Evolutionary conservation across 2,329 filamentous ascomycete species (phyloP).

Genomic region (Albifimbria verrucaria): DNA sequence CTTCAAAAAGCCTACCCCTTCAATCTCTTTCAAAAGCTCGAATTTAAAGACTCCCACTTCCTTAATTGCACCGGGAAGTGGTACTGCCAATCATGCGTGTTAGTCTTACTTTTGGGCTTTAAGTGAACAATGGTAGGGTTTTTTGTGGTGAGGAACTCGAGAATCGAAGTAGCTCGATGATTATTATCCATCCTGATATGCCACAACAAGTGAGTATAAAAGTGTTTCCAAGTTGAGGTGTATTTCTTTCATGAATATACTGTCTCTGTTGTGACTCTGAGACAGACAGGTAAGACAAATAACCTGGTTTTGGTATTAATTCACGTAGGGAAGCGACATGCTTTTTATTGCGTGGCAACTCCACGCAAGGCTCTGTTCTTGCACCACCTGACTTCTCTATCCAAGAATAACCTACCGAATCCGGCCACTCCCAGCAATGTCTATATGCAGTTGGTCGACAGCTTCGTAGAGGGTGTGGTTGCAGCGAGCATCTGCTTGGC

Average conservation of each 20-base stretch:
- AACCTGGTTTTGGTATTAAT: too few relatives aligned
- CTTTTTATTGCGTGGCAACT: too few relatives aligned
- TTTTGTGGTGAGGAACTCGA: slow-evolving; percentile 11
- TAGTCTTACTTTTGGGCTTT: slow-evolving; percentile 7
- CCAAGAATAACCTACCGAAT: too few relatives aligned
- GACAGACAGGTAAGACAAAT: too few relatives aligned
- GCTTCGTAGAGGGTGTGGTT: neutral
- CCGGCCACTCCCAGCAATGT: too few relatives aligned
- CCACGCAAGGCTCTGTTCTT: too few relatives aligned
- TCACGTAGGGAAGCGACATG: too few relatives aligned
- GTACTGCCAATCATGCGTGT: neutral
- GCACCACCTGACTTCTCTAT: too few relatives aligned
- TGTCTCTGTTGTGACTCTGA: too few relatives aligned
- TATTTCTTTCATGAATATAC: too few relatives aligned
- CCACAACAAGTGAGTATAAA: neutral
- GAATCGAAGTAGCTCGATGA: slow-evolving; percentile 9
- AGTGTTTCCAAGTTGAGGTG: neutral
- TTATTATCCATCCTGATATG: slow-evolving; percentile 1
- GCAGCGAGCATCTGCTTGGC: neutral
- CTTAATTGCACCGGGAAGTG: slow-evolving; percentile 3
- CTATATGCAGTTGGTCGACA: neutral
- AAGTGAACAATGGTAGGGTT: slow-evolving; percentile 7
- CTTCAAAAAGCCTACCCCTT: slow-evolving; percentile 3
- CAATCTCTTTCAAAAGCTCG: slow-evolving; percentile 7
- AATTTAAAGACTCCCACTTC: slow-evolving; percentile 9